Conservation (phyloP, 1,284 basidiomycete genomes). For the Athelia psychrophila region DNA sequence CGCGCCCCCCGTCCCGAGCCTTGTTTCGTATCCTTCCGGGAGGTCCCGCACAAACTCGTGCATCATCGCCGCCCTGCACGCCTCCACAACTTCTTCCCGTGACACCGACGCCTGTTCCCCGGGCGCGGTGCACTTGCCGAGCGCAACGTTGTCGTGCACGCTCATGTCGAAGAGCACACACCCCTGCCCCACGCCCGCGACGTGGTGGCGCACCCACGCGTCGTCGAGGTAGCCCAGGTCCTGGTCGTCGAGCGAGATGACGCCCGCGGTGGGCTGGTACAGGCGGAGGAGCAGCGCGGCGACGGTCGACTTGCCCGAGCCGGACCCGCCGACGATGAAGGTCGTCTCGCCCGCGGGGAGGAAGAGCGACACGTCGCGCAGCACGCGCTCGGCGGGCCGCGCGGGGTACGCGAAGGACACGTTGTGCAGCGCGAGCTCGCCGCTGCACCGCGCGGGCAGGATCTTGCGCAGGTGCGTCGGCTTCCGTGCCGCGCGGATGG, state of each 20-base stretch:
- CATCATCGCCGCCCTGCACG: constrained; percentile 83
- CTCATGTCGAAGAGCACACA: constrained; percentile 80
- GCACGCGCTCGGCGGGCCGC: constrained; percentile 50
- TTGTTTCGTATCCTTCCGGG: constrained; percentile 87
- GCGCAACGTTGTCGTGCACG: constrained; percentile 88
- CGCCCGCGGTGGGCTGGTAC: constrained; percentile 64
- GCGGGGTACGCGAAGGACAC: constrained; percentile 79
- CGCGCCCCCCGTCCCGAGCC: constrained; percentile 71
- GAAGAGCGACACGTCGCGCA: constrained; percentile 51
- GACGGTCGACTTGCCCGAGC: constrained; percentile 80
- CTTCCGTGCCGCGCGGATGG: constrained; percentile 1
- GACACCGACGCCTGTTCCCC: constrained; percentile 60
- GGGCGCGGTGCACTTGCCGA: constrained; percentile 61
- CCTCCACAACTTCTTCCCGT: constrained; percentile 72
- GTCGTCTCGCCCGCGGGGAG: constrained; percentile 75
- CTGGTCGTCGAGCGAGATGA: constrained; percentile 81
- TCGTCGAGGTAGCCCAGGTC: constrained; percentile 75
- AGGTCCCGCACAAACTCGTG: constrained; percentile 86
- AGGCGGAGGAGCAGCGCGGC: constrained; percentile 77
- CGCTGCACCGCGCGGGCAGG: constrained; percentile 40
- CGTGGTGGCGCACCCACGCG: constrained; percentile 68
- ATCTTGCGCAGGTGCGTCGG: constrained; percentile 48
- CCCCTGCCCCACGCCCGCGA: constrained; percentile 80
- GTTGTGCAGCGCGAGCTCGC: constrained; percentile 56
- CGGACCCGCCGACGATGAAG: constrained; percentile 79